Percentiles rank a stretch among this genome's conserved stretches.
phyloP scores from a whole-genome alignment of 805 yeast species.

The Schwanniomyces vanrijiae region DNA sequence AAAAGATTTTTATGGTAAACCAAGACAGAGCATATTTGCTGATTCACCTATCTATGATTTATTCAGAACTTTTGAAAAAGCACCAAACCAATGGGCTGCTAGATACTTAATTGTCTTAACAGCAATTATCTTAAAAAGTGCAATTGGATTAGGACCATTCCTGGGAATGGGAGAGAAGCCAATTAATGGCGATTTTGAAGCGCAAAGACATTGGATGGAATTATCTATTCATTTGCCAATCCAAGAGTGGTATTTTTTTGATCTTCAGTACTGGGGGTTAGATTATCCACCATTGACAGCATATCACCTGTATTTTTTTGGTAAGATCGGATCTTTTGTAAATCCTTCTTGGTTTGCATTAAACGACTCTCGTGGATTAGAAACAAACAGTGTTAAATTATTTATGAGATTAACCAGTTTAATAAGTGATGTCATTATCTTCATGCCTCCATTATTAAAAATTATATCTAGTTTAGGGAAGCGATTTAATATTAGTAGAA shows the following conservation, averaged over 20 bases:
- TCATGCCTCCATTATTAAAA: constrained; percentile 77
- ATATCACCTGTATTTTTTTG: constrained; percentile 81
- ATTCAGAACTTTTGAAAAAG: constrained; percentile 73
- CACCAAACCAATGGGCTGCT: constrained; percentile 89
- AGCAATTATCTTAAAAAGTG: constrained; percentile 75
- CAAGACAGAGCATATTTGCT: constrained; percentile 10
- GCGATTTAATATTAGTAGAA: constrained; percentile 52
- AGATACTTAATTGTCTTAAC: constrained; percentile 71
- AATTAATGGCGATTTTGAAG: constrained; percentile 93
- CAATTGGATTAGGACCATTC: constrained; percentile 85
- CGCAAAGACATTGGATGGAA: constrained; percentile 98
- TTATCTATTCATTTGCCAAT: constrained; percentile 76
- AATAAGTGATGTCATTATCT: constrained; percentile 68
- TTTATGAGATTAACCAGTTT: constrained; percentile 84
- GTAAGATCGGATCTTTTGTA: constrained; percentile 65
- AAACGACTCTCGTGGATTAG: constrained; percentile 73
- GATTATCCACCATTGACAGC: constrained; percentile 98
- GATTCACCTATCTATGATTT: constrained; percentile 74
- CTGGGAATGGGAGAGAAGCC: constrained; percentile 77
- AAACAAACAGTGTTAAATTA: constrained; percentile 63
- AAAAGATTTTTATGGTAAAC: background rate
- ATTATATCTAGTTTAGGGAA: constrained; percentile 73
- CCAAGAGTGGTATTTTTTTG: constrained; percentile 83
- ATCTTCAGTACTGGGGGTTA: constrained; percentile 90
- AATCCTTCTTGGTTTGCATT: constrained; percentile 76